phyloP scores from a whole-genome alignment of 176 grass and related monocot genomes.

The Musa schizocarpa region DNA sequence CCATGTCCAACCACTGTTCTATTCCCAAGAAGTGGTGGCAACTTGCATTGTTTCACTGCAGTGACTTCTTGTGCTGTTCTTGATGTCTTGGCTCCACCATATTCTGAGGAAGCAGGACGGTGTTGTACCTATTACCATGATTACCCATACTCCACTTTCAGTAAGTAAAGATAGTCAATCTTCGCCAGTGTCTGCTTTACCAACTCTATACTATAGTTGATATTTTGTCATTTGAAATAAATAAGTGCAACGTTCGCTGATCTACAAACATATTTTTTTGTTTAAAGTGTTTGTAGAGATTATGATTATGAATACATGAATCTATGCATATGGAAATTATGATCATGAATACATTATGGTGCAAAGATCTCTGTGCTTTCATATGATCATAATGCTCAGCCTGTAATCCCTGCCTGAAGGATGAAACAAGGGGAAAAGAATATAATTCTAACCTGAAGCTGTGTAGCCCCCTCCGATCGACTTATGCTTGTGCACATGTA shows the following conservation, averaged over 20 bases:
- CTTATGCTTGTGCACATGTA: no score
- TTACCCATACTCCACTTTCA: conserved; percentile 53
- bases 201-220: no score
- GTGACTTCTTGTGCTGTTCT: conserved; percentile 71
- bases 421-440: no score
- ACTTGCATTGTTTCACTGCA: conserved; percentile 69
- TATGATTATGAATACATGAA: no score
- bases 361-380: background rate
- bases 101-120: conserved; percentile 39
- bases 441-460: no score
- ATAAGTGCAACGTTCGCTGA: background rate
- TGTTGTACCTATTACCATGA: conserved; percentile 62
- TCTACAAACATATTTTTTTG: no score
- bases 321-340: background rate
- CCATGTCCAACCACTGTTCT: conserved; percentile 51
- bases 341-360: background rate
- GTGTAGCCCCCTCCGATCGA: no score
- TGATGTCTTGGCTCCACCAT: conserved; percentile 63
- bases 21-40: conserved; percentile 62
- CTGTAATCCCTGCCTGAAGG: background rate
- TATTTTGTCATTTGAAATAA: background rate
- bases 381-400: background rate
- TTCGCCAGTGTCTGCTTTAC: no score
- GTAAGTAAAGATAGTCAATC: conserved; percentile 29
- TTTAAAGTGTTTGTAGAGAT: no score